Evolutionary conservation across 1,139 yeast species (phyloP).

Genomic region (Pneumocystis murina): DNA sequence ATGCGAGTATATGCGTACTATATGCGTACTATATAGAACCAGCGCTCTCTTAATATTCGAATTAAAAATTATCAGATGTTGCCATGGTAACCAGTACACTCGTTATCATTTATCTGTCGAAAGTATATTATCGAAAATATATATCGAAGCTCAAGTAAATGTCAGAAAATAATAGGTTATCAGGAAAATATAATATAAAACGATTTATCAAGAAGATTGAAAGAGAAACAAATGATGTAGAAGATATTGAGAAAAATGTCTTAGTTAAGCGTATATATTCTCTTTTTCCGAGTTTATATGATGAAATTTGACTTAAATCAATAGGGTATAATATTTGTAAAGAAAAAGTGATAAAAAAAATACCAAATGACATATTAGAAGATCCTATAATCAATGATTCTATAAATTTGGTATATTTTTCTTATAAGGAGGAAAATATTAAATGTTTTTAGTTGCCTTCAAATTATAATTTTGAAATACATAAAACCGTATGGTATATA

Average conservation of each 20-base stretch:
- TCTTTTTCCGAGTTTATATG: not conserved
- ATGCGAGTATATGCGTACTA: no score
- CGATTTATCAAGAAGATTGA: not conserved
- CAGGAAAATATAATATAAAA: no score
- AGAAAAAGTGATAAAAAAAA: slow-evolving; percentile 58
- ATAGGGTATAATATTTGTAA: not conserved
- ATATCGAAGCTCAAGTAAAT: not conserved
- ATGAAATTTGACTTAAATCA: not conserved
- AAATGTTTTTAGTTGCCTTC: slow-evolving; percentile 40
- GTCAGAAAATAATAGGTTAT: not conserved
- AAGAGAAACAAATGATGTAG: no score
- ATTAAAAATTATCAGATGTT: no score
- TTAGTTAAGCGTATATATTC: not conserved
- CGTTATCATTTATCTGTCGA: no score
- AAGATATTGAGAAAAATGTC: not conserved
- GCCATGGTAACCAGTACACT: no score
- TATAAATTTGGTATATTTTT: slow-evolving; percentile 32
- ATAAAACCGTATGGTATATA: slow-evolving; percentile 89
- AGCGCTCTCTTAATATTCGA: no score
- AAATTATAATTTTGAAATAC: slow-evolving; percentile 89
- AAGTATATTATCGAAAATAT: no score
- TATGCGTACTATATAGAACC: no score
- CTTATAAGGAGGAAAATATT: not conserved
- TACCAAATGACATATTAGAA: slow-evolving; percentile 73
- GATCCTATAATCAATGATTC: slow-evolving; percentile 73